Base-by-base conservation (phyloP, 2,329 filamentous ascomycete genomes). In the Trichoderma gracile region DNA sequence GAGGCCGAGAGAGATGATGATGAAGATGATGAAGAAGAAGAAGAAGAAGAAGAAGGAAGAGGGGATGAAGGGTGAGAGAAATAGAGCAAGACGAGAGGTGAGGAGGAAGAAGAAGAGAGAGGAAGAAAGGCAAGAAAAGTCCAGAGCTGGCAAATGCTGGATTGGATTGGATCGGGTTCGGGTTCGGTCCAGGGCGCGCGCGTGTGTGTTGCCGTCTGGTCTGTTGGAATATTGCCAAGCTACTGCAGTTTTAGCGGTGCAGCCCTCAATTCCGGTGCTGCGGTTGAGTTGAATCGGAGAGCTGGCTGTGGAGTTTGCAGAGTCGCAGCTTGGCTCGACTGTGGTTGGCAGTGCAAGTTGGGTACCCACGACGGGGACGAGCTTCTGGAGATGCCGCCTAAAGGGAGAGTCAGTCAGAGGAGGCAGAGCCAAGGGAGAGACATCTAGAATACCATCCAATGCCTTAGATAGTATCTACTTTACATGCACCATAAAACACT, bases 151-250 rank as follows among this genome's bases (percentile, higher is more conserved):
- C 42, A 19, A 23, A 50, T 57, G 56, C 3, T 57, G 56, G 63
- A 53, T 61, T 50, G 63, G 56, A 33, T 33, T 33, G 49, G 30
- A 3, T 33, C 55, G 45, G 63, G 27, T n/a, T n/a, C n/a, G n/a
- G n/a, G n/a, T n/a, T n/a, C n/a, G n/a, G n/a, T n/a, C 52, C 61
- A 61, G 58, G 30, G 63, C 54, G 63, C 55, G 63, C 47, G 47
- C 56, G 30, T 33, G 30, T 33, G 30, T 10, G 30, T 10, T 38
- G 33, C 33, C 33, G 33, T 38, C 33, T 38, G 30, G 33, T 38
- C 33, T 38, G 30, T 9, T 33, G 30, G 30, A 33, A 33, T 10
- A 33, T 33, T 33, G 30, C 10, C 10, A 33, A 38, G 33, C 12
- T 38, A 33, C 30, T 38, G 33, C 47, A 30, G 21, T 47, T 47